These are phyloP conservation scores for Jimgerdemannia flammicorona DNA, from an alignment of 192 early-diverging fungal genomes.

Conservation along the genomic window DNA sequence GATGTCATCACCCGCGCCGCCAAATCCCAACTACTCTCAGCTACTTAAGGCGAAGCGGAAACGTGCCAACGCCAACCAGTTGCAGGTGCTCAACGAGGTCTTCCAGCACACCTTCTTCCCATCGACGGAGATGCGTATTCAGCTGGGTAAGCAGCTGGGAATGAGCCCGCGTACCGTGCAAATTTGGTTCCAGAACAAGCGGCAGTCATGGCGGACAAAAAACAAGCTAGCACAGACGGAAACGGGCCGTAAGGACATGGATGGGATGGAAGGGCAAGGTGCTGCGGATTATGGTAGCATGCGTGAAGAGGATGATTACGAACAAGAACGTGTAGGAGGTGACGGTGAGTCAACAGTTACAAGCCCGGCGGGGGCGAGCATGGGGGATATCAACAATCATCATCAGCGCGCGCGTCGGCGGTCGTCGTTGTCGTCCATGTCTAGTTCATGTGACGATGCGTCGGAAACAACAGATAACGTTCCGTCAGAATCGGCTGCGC, in stretches of 20 bases:
- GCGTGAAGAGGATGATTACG: neutral
- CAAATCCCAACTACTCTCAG: neutral
- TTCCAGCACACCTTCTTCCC: conserved; percentile 81
- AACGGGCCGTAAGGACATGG: conserved; percentile 34
- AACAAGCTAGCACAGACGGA: neutral
- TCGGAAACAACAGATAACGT: neutral
- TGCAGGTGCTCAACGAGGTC: conserved; percentile 70
- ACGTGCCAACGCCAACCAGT: conserved; percentile 73
- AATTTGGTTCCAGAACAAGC: conserved; percentile 97
- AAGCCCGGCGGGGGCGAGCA: neutral
- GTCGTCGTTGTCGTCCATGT: neutral
- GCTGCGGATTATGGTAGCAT: neutral
- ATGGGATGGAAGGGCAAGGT: conserved; percentile 17
- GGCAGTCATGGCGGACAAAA: conserved; percentile 67
- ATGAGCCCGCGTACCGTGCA: conserved; percentile 93
- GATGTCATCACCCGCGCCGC: neutral
- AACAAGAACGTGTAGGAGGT: neutral
- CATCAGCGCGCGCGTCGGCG: neutral
- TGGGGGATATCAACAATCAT: neutral
- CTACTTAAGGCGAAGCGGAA: conserved; percentile 69
- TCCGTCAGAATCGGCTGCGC: neutral
- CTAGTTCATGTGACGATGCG: neutral
- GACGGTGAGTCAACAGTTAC: neutral
- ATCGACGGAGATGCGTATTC: conserved; percentile 72
- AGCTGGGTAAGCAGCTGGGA: conserved; percentile 71